These are phyloP conservation scores for Pyrenophora seminiperda DNA, from an alignment of 2,329 filamentous ascomycete genomes.

Conservation along the genomic window DNA sequence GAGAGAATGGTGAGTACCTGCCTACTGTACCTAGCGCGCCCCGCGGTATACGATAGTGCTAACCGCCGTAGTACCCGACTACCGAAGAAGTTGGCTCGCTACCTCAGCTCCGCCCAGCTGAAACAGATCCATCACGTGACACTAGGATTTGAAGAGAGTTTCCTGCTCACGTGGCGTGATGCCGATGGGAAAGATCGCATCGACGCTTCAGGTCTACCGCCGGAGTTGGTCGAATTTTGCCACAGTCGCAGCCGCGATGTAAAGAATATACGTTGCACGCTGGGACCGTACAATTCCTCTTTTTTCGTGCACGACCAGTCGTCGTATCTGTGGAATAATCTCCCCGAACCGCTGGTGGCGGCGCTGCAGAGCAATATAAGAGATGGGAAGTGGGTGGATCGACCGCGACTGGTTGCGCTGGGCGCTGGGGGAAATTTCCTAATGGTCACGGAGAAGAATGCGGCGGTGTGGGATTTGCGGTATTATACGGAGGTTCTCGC, in stretches of 20 bases:
- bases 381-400: slow-evolving; percentile 37
- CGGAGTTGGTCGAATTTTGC: slow-evolving; percentile 35
- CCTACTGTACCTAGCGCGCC: background rate
- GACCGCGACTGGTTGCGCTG: slow-evolving; percentile 40
- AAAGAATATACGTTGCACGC: slow-evolving; percentile 32
- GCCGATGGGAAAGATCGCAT: slow-evolving; percentile 30
- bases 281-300: slow-evolving; percentile 43
- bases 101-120: slow-evolving; percentile 34
- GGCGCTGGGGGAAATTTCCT: slow-evolving; percentile 39
- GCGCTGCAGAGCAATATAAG: slow-evolving; percentile 37
- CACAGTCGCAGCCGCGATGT: slow-evolving; percentile 33
- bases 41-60: background rate
- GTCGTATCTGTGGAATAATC: slow-evolving; percentile 41
- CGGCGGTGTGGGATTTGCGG: slow-evolving; percentile 36
- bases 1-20: slow-evolving; percentile 38
- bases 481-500: slow-evolving; percentile 28
- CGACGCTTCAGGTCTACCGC: slow-evolving; percentile 32
- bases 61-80: slow-evolving; percentile 28
- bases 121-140: slow-evolving; percentile 38
- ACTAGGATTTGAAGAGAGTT: slow-evolving; percentile 42
- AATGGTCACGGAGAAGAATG: slow-evolving; percentile 37
- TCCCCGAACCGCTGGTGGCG: slow-evolving; percentile 30
- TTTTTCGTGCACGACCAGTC: slow-evolving; percentile 39
- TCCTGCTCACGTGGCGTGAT: slow-evolving; percentile 43
- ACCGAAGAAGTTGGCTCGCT: slow-evolving; percentile 30